A percentile compares a stretch with the other conserved stretches of the same genome.
Evolutionary conservation across 176 grass and related monocot genomes (phyloP).

Genomic region (Ensete ventricosum): DNA sequence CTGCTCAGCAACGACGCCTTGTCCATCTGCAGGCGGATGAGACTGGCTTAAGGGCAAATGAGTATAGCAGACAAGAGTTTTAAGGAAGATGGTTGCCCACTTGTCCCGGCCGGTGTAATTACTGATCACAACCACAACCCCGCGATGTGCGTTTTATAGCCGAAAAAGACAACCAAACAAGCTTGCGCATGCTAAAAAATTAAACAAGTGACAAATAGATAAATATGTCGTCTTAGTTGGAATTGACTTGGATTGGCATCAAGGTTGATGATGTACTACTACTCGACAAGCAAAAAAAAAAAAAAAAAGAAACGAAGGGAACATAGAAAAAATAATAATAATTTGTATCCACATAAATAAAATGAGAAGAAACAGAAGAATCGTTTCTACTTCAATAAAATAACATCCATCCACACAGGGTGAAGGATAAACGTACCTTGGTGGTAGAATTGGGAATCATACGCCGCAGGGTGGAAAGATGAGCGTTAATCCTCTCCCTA

Average conservation of each 20-base stretch:
- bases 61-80: not conserved
- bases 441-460: slow-evolving; percentile 61
- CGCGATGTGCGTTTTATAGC: too few relatives aligned
- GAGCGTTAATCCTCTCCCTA: slow-evolving; percentile 77
- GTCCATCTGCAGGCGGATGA: slow-evolving; percentile 39
- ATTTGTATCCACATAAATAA: too few relatives aligned
- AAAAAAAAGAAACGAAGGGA: too few relatives aligned
- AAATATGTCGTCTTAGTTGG: not conserved
- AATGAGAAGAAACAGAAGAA: too few relatives aligned
- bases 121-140: too few relatives aligned
- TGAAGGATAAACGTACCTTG: slow-evolving; percentile 31
- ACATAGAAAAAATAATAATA: too few relatives aligned
- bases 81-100: too few relatives aligned
- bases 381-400: too few relatives aligned
- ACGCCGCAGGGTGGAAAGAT: slow-evolving; percentile 51
- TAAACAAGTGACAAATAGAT: not conserved
- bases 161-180: not conserved
- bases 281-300: not conserved
- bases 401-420: not conserved
- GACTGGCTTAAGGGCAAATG: not conserved
- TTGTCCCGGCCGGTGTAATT: too few relatives aligned
- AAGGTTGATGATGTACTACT: slow-evolving; percentile 1
- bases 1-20: slow-evolving; percentile 51
- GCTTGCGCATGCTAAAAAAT: not conserved
- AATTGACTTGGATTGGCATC: not conserved